Evolutionary conservation across 2,329 filamentous ascomycete species (phyloP).

Genomic region (Arthrobotrys pseudoclavata): DNA sequence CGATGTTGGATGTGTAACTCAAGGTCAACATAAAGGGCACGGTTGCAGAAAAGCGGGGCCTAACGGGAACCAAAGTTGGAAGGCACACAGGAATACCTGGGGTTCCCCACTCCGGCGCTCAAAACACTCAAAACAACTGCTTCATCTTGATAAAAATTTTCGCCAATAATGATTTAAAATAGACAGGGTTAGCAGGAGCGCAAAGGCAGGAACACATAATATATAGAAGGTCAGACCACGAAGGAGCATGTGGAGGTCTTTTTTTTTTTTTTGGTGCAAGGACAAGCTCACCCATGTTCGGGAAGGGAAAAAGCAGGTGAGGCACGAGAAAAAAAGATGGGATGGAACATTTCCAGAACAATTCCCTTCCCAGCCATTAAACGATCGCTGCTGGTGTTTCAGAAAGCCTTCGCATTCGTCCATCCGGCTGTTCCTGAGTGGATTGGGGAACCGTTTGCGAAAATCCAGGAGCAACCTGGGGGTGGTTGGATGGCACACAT

Average conservation of each 20-base stretch:
- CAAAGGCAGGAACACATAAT: slow-evolving; percentile 34
- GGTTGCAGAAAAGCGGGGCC: slow-evolving; percentile 51
- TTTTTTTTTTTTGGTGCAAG: slow-evolving; percentile 17
- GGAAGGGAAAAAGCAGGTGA: slow-evolving; percentile 31
- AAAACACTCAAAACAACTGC: slow-evolving; percentile 11
- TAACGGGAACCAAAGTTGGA: slow-evolving; percentile 47
- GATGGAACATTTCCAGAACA: slow-evolving; percentile 60
- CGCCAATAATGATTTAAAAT: slow-evolving; percentile 27
- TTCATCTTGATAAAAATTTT: slow-evolving; percentile 24
- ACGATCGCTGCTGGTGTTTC: slow-evolving; percentile 48
- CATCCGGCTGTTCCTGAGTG: slow-evolving; percentile 59
- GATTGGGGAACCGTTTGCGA: slow-evolving; percentile 60
- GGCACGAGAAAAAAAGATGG: slow-evolving; percentile 50
- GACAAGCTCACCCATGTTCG: slow-evolving; percentile 40
- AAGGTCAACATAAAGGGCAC: slow-evolving; percentile 38
- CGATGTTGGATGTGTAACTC: slow-evolving; percentile 47
- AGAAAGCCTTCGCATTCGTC: slow-evolving; percentile 56
- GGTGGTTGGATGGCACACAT: slow-evolving; percentile 23
- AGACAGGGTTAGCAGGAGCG: slow-evolving; percentile 44
- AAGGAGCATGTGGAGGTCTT: slow-evolving; percentile 14
- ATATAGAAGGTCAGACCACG: slow-evolving; percentile 50
- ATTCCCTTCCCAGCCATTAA: slow-evolving; percentile 51
- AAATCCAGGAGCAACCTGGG: slow-evolving; percentile 34
- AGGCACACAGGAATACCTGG: slow-evolving; percentile 28
- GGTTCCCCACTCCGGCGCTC: slow-evolving; percentile 20